phyloP scores from a whole-genome alignment of 371 early-diverging fungal genomes.

The Mortierella sp. region DNA sequence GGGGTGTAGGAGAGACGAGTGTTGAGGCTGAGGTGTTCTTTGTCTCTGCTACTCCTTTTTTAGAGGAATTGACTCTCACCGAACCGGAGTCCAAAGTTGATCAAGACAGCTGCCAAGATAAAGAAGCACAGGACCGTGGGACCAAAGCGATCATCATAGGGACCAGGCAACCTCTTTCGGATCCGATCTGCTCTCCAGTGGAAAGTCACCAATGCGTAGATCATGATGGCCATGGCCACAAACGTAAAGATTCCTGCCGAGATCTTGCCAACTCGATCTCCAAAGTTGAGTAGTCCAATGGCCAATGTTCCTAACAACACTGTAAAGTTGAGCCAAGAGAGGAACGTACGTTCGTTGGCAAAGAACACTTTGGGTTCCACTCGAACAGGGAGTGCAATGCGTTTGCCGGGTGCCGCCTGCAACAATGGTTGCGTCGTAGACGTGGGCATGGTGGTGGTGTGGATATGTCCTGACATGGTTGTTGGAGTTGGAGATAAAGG shows the following conservation, averaged over 20 bases:
- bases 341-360: conserved; percentile 97
- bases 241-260: conserved; percentile 84
- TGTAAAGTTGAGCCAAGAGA: conserved; percentile 83
- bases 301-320: conserved; percentile 78
- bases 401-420: conserved; percentile 56
- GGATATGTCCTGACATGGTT: conserved; percentile 31
- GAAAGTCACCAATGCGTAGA: conserved; percentile 83
- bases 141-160: conserved; percentile 68
- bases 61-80: conserved; percentile 1
- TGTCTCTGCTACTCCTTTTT: no score
- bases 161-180: conserved; percentile 54
- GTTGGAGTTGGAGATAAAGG: background rate
- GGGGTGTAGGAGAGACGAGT: no score
- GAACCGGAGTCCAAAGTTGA: conserved; percentile 70
- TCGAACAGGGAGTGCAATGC: conserved; percentile 84
- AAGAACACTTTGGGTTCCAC: conserved; percentile 98
- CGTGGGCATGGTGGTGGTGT: conserved; percentile 34
- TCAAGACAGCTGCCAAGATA: conserved; percentile 77
- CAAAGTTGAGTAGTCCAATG: conserved; percentile 82
- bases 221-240: conserved; percentile 75
- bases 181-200: conserved; percentile 85
- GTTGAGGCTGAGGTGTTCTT: no score
- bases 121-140: conserved; percentile 66
- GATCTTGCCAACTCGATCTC: conserved; percentile 74
- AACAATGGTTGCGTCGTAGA: conserved; percentile 53